phyloP scores from a whole-genome alignment of 73 alveolate genomes.

The Paraurostyla sp. region DNA sequence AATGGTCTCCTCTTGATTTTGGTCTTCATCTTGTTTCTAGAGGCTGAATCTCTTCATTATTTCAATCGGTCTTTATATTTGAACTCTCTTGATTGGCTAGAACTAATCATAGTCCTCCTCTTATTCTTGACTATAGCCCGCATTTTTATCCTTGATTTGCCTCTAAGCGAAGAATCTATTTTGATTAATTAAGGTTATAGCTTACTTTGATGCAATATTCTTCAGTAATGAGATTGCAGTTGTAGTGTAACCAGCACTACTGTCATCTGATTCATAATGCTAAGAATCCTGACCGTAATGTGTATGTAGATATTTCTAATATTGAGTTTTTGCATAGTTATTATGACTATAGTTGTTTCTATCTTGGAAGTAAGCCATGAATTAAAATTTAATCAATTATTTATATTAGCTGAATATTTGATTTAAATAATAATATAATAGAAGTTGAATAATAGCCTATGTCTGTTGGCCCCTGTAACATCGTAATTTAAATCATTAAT shows the following conservation, averaged over 20 bases:
- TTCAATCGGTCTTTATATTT: too few species aligned
- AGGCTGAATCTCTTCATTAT: too few species aligned
- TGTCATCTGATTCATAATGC: conserved; percentile 29
- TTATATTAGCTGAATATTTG: too few species aligned
- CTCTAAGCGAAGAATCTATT: not conserved
- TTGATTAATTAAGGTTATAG: not conserved
- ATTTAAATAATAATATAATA: not conserved
- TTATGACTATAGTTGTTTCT: too few species aligned
- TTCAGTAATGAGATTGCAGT: not conserved
- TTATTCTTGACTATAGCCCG: too few species aligned
- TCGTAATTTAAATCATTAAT: not conserved
- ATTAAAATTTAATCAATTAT: not conserved
- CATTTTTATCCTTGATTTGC: too few species aligned
- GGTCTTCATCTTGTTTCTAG: too few species aligned
- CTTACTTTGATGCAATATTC: not conserved
- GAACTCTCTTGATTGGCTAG: not conserved
- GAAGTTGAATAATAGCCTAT: not conserved
- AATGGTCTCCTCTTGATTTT: too few species aligned
- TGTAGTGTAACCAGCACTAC: not conserved
- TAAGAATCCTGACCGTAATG: not conserved
- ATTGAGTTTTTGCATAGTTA: not conserved
- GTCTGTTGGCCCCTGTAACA: not conserved
- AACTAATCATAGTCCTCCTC: not conserved
- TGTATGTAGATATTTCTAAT: not conserved
- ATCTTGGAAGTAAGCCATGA: too few species aligned